Evolutionary conservation across 179 eudicot species (phyloP), one percentile per base, ranked within the genome.

Genomic region (Beta lomatogona): DNA sequence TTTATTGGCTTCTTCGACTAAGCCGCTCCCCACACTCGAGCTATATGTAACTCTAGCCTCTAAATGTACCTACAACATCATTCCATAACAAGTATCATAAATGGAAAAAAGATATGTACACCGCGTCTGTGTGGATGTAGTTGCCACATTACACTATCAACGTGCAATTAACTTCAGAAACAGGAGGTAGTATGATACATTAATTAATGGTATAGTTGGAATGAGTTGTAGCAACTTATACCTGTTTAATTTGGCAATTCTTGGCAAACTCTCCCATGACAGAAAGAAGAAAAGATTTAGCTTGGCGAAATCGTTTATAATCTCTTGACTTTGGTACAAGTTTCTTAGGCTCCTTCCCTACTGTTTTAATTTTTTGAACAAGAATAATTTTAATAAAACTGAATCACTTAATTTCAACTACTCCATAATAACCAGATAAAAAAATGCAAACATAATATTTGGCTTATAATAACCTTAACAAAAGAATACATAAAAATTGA

Each of bases 31-130:
- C n/a, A 81, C 64, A 71, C 86, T 90, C 0, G 93, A 85, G 79
- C 90, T 88, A 65, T 90, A 87, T 25, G 84, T 86, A 55, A 95
- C 97, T 85, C 93, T 90, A 59, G 98, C 98, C 82, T 95, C 97
- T 86, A 93, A 78, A 80, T 88, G 84, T 19, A 95, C 92, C 97
- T 94, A 44, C 14, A 65, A 10, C 6, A 50, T 9, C 31, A 28
- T 28, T 28, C 31, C 31, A 79, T 53, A 36, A 13, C 21, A 66
- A 76, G 44, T 16, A 2, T 41, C 55, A 4, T 59, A 44, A 61
- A 60, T 58, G 9, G 3, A 22, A 19, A 58, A 36, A 1, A 28
- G 3, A 54, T 31, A n/a, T n/a, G n/a, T n/a, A 16, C 10, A 19
- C 13, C 45, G 1, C 31, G 31, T 28, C 31, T 28, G 31, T 28